These are phyloP conservation scores for Blastocrithidia nonstop DNA, from an alignment of 208 protist species.

Conservation along the genomic window DNA sequence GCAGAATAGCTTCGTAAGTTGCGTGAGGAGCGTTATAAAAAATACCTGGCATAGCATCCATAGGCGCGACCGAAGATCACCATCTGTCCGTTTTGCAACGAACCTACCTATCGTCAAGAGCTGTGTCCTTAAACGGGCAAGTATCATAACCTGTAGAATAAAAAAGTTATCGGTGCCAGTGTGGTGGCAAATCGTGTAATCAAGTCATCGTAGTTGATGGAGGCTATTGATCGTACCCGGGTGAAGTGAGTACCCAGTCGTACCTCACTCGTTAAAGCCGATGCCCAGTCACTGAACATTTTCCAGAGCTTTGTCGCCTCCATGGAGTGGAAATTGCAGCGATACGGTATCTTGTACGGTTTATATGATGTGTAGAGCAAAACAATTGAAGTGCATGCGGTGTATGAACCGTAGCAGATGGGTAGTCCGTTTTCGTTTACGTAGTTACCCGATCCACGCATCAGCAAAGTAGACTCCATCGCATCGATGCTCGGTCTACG, in stretches of 20 bases:
- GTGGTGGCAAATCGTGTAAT: conserved; percentile 41
- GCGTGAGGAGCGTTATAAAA: conserved; percentile 13
- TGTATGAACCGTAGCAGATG: conserved; percentile 80
- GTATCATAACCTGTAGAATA: conserved; percentile 45
- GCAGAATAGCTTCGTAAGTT: conserved; percentile 9
- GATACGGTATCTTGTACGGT: conserved; percentile 79
- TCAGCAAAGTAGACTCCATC: conserved; percentile 28
- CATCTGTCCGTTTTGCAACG: conserved; percentile 35
- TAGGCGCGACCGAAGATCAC: conserved; percentile 21
- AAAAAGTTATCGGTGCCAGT: conserved; percentile 42
- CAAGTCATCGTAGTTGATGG: conserved; percentile 37
- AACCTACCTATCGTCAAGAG: conserved; percentile 22
- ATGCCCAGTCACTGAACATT: conserved; percentile 57
- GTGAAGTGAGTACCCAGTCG: conserved; percentile 66
- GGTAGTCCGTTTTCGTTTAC: conserved; percentile 41
- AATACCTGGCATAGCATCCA: conserved; percentile 9
- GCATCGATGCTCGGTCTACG: conserved; percentile 51
- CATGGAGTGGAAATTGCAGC: conserved; percentile 61
- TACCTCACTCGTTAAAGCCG: conserved; percentile 51
- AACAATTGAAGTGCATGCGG: conserved; percentile 57
- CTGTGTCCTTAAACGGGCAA: conserved; percentile 63
- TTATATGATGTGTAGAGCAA: conserved; percentile 18
- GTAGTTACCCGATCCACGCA: conserved; percentile 15
- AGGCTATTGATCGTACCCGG: conserved; percentile 50
- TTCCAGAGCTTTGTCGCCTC: conserved; percentile 72